A percentile compares a stretch with the other conserved stretches of the same genome.
These are phyloP conservation scores for Leishmania turanica DNA, from an alignment of 208 protist genomes.

Conservation along the genomic window DNA sequence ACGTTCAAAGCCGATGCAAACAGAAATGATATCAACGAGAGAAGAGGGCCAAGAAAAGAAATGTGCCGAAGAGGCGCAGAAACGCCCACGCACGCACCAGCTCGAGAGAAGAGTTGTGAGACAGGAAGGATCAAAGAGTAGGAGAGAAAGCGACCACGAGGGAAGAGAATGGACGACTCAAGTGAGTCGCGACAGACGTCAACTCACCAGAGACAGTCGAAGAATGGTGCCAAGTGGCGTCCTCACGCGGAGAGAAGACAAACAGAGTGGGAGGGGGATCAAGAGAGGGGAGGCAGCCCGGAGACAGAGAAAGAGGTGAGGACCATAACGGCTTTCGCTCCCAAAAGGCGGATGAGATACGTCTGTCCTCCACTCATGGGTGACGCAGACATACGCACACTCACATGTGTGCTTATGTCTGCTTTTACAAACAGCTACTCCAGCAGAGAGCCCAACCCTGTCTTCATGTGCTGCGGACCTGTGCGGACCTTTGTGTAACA, in stretches of 20 bases:
- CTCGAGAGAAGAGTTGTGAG: not conserved
- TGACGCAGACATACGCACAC: not conserved
- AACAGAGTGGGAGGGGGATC: not conserved
- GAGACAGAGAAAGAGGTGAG: not conserved
- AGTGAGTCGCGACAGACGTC: not conserved
- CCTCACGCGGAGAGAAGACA: not conserved
- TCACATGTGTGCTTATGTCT: not conserved
- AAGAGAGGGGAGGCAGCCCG: not conserved
- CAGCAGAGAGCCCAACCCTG: not conserved
- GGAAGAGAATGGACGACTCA: not conserved
- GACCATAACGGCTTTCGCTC: not conserved
- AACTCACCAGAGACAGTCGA: not conserved
- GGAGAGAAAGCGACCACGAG: not conserved
- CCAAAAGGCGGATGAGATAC: not conserved
- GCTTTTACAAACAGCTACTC: not conserved
- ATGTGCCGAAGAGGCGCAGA: not conserved
- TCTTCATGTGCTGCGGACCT: conserved; percentile 2
- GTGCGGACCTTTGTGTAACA: conserved; percentile 17
- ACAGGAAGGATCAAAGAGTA: not conserved
- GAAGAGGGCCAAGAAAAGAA: not conserved
- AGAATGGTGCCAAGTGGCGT: not conserved
- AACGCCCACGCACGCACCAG: not conserved
- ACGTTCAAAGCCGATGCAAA: not conserved
- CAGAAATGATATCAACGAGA: not conserved
- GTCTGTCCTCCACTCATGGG: not conserved